phyloP scores from a whole-genome alignment of 441 rosid genomes.

The Sinapis alba region DNA sequence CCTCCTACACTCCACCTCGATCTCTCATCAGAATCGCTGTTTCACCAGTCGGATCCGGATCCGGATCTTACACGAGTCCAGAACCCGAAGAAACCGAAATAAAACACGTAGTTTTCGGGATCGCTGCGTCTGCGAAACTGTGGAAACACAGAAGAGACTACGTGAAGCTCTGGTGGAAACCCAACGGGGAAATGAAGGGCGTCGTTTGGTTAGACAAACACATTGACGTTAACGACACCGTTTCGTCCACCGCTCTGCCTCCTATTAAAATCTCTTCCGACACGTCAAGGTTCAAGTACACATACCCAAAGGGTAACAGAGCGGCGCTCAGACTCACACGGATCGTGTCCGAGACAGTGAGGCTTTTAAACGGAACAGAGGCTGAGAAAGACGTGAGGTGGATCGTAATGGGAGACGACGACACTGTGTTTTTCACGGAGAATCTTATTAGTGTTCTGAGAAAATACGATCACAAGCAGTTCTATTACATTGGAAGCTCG shows the following conservation, averaged over 20 bases:
- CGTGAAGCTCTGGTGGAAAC: slow-evolving; percentile 65
- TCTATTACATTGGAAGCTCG: slow-evolving; percentile 59
- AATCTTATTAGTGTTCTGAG: slow-evolving; percentile 54
- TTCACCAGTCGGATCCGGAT: slow-evolving; percentile 5
- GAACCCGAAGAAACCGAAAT: slow-evolving; percentile 43
- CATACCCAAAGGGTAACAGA: slow-evolving; percentile 47
- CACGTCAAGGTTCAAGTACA: slow-evolving; percentile 50
- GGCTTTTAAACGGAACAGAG: slow-evolving; percentile 46
- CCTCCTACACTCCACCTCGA: slow-evolving; percentile 22
- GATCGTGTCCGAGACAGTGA: slow-evolving; percentile 64
- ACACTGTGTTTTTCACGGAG: slow-evolving; percentile 63
- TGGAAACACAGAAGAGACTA: slow-evolving; percentile 60
- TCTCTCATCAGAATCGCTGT: background rate
- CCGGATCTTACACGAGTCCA: background rate
- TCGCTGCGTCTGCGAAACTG: slow-evolving; percentile 58
- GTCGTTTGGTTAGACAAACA: slow-evolving; percentile 59
- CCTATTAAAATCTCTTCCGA: slow-evolving; percentile 49
- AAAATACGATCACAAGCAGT: slow-evolving; percentile 57
- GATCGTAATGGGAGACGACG: slow-evolving; percentile 84
- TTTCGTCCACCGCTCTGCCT: slow-evolving; percentile 37
- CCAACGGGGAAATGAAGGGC: slow-evolving; percentile 52
- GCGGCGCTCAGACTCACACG: slow-evolving; percentile 66
- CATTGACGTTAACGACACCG: slow-evolving; percentile 31
- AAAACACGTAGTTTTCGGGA: slow-evolving; percentile 62
- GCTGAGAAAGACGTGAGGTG: slow-evolving; percentile 51